Evolutionary conservation across 2,329 filamentous ascomycete species (phyloP).

Genomic region (Alternaria postmessia): DNA sequence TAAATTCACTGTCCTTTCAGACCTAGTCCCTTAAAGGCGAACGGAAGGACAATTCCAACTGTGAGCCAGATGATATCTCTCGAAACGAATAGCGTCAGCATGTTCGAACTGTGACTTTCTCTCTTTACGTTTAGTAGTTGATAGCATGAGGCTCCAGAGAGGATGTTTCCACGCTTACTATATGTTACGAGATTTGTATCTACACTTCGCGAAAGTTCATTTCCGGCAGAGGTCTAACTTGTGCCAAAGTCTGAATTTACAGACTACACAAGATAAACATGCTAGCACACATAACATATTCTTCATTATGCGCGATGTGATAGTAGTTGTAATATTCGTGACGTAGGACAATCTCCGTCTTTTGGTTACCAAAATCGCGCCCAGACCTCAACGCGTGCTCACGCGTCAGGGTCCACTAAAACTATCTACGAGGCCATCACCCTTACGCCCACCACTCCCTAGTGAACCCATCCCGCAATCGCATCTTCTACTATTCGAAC

Average conservation of each 20-base stretch:
- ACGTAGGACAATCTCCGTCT: not conserved
- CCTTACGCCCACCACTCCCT: slow-evolving; percentile 18
- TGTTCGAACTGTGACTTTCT: no score
- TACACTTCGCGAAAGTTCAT: not conserved
- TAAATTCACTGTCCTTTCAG: not conserved
- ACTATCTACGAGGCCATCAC: slow-evolving; percentile 20
- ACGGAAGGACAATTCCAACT: not conserved
- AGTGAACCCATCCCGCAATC: slow-evolving; percentile 12
- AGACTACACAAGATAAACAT: not conserved
- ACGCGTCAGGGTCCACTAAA: slow-evolving; percentile 39
- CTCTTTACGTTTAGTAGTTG: not conserved
- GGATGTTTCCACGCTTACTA: not conserved
- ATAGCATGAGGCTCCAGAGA: not conserved
- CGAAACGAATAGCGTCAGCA: not conserved
- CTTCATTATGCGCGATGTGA: not conserved
- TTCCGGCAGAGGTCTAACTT: not conserved
- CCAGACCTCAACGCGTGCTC: slow-evolving; percentile 36
- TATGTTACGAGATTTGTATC: not conserved
- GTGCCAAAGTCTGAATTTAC: not conserved
- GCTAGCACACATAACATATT: no score
- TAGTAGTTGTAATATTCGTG: not conserved
- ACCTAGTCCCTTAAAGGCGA: not conserved
- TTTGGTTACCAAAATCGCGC: slow-evolving; percentile 12
- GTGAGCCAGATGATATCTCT: not conserved
- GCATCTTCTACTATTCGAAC: not conserved